Evolutionary conservation across 805 yeast species (phyloP).

Genomic region (Debaryomyces hansenii): DNA sequence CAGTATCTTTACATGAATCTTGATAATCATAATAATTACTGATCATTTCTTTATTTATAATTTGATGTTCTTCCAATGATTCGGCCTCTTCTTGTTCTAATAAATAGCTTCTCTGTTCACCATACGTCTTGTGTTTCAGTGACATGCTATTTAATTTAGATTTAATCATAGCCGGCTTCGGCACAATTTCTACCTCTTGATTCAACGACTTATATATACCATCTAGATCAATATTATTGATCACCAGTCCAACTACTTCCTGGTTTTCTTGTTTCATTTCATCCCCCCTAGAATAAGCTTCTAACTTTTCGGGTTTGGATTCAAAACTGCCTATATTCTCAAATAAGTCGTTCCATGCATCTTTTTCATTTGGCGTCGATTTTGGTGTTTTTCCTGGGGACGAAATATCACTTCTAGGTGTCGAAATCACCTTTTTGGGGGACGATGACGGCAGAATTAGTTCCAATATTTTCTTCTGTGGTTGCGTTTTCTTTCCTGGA

Average conservation of each 20-base stretch:
- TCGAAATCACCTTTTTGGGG: not conserved
- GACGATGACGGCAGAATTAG: constrained; percentile 1
- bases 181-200: not conserved
- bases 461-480: not conserved
- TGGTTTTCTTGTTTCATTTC: not conserved
- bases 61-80: constrained; percentile 4
- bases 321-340: constrained; percentile 11
- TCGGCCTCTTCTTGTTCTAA: constrained; percentile 5
- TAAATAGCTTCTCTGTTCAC: constrained; percentile 17
- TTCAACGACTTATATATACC: not conserved
- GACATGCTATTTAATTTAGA: not conserved
- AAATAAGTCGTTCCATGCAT: constrained; percentile 17
- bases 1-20: constrained; percentile 2
- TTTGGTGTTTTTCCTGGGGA: not conserved
- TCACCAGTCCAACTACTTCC: not conserved
- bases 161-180: constrained; percentile 14
- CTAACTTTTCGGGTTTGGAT: not conserved
- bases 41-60: not conserved
- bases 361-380: constrained; percentile 4
- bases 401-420: not conserved
- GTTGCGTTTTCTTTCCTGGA: not conserved
- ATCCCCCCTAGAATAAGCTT: not conserved
- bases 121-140: constrained; percentile 11
- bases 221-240: not conserved
- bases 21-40: constrained; percentile 1